Percentiles rank a stretch among this genome's conserved stretches.
Evolutionary conservation across 441 rosid species (phyloP).

Genomic region (Croton setiger): DNA sequence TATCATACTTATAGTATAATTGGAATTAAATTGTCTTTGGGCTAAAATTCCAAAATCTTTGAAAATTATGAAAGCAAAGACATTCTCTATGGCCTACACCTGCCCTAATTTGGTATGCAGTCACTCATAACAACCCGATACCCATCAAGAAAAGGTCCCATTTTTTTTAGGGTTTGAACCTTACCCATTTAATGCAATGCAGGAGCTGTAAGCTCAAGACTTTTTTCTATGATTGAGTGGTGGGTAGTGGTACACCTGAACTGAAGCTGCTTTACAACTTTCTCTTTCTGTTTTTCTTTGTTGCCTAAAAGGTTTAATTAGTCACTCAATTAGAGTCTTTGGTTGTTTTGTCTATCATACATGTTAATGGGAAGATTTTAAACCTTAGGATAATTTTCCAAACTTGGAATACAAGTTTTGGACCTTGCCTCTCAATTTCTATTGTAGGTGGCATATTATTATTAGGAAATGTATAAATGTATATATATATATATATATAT

Average conservation of each 20-base stretch:
- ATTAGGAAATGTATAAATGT: too few species aligned
- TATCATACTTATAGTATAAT: conserved; percentile 8
- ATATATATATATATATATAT: too few species aligned
- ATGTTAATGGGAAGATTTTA: background rate
- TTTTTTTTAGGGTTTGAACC: background rate
- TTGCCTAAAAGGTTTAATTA: background rate
- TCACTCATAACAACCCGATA: conserved; percentile 1
- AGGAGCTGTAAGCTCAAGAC: background rate
- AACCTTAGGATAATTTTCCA: conserved; percentile 14
- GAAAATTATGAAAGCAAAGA: conserved; percentile 13
- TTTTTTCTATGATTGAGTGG: background rate
- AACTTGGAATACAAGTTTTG: conserved; percentile 22
- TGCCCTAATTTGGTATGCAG: conserved; percentile 10
- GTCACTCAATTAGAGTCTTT: background rate
- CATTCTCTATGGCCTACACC: conserved; percentile 9
- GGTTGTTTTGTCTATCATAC: background rate
- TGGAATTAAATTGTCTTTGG: conserved; percentile 3
- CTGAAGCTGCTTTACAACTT: background rate
- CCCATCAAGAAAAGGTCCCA: conserved; percentile 4
- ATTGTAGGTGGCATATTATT: background rate
- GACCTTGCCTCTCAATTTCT: conserved; percentile 10
- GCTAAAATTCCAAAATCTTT: conserved; percentile 15
- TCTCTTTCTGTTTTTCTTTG: background rate
- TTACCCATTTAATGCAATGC: too few species aligned
- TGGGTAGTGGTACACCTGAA: background rate